Conservation (phyloP, 1,284 basidiomycete species). For the Fomitiporia mediterranea region DNA sequence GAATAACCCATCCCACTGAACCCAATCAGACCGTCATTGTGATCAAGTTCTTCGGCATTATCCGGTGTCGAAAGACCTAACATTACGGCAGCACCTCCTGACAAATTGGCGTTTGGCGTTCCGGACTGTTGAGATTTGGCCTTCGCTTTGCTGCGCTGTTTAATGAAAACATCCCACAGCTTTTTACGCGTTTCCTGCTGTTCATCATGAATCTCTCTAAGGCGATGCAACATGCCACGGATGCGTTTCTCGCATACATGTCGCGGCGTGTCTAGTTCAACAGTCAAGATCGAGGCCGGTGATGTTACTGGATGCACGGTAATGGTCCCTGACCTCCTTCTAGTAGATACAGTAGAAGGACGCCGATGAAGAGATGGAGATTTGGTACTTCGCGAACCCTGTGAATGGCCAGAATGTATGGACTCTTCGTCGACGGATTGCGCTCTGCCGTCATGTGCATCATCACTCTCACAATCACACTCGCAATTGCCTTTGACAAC, state of each 20-base stretch:
- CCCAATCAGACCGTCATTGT: constrained; percentile 78
- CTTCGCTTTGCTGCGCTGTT: constrained; percentile 51
- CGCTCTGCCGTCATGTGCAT: not conserved
- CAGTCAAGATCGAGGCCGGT: constrained; percentile 48
- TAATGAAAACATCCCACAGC: constrained; percentile 89
- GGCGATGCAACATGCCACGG: constrained; percentile 69
- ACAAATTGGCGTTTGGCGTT: constrained; percentile 22
- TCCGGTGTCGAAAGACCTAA: constrained; percentile 59
- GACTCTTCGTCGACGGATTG: constrained; percentile 9
- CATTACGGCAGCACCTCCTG: constrained; percentile 49
- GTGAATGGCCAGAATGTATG: constrained; percentile 7
- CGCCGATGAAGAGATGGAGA: constrained; percentile 27
- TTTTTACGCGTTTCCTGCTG: constrained; percentile 70
- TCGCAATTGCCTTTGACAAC: constrained; percentile 58
- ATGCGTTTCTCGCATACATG: constrained; percentile 77
- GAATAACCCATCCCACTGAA: constrained; percentile 82
- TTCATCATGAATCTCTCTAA: constrained; percentile 83
- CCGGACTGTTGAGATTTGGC: constrained; percentile 30
- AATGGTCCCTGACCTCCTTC: constrained; percentile 40
- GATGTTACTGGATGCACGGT: constrained; percentile 30
- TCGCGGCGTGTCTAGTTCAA: constrained; percentile 55
- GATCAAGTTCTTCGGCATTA: constrained; percentile 65
- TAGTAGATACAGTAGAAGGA: constrained; percentile 49
- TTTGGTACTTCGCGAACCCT: not conserved
- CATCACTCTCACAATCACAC: constrained; percentile 36